These are phyloP conservation scores for Apiospora aurea DNA, from an alignment of 2,329 filamentous ascomycete genomes.

Conservation along the genomic window DNA sequence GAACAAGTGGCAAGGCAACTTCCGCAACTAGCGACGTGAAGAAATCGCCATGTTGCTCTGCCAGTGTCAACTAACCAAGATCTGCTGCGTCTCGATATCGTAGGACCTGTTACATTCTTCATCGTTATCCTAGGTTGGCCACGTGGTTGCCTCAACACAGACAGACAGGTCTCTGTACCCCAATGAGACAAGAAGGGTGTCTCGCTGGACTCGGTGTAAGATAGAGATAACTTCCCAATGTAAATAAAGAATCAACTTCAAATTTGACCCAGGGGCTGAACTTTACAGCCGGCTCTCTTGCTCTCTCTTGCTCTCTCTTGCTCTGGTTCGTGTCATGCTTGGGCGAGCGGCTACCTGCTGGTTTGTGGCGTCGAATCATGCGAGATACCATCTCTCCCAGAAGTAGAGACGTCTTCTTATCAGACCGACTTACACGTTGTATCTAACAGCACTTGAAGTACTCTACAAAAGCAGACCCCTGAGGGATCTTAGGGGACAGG, in stretches of 20 bases:
- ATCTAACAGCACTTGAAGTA: not conserved
- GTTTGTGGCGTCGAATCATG: not conserved
- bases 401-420: not conserved
- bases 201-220: constrained; percentile 12
- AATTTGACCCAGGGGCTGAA: not conserved
- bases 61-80: constrained; percentile 1
- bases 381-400: too few relatives aligned
- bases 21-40: not conserved
- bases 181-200: not conserved
- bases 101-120: not conserved
- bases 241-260: too few relatives aligned
- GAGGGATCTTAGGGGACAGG: not conserved
- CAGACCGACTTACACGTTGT: not conserved
- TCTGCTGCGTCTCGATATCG: not conserved
- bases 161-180: not conserved
- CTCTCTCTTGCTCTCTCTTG: not conserved
- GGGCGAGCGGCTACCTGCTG: not conserved
- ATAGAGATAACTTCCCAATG: not conserved
- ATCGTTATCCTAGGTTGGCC: not conserved
- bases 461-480: not conserved
- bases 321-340: not conserved
- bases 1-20: not conserved
- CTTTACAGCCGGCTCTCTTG: not conserved
- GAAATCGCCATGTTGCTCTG: not conserved
- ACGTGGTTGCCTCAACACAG: not conserved